Evolutionary conservation across 305 asterid species (phyloP), one percentile per base, ranked within the genome.

Genomic region (Caryopteris hybrid): DNA sequence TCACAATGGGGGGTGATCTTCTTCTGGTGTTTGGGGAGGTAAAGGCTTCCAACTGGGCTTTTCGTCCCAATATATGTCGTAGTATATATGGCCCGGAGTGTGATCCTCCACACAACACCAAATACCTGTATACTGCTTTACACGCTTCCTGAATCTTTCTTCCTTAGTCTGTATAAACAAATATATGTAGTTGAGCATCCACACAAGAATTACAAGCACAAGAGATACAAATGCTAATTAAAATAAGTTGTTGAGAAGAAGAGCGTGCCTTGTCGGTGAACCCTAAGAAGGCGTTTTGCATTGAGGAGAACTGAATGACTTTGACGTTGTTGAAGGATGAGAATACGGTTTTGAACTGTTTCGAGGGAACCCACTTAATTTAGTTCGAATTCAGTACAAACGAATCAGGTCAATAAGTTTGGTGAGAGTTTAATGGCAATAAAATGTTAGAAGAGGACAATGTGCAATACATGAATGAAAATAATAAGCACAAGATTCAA

Each of bases 51-150:
- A 94, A 3, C 47, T 75, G 1, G 97, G 95, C 66, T 91, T 94
- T 78, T 93, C 99, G 66, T 93, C 99, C 99, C 99, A 93, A 65
- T 85, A 93, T 69, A 86, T 85, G 74, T 93, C 95, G 64, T 93
- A 93, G 63, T 84, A 93, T 78, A 93, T 87, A 76, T 93, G 99
- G 23, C 99, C 99, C 1, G 94, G 97, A 25, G 81, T 81, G 52
- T 76, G 84, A 79, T 87, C 41, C 46, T 76, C 83, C 50, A 90
- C 92, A 16, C 99, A 93, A 70, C 99, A 93, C 99, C 99, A 93
- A 56, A 90, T 87, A 51, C 99, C 97, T 12, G 87, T 70, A 13
- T 88, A 90, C 43, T 65, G 77, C 82, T 90, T 90, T 71, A 93
- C 83, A 13, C 99, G 97, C 25, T 51, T 82, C 78, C 97, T 83